A percentile compares a stretch with the other conserved stretches of the same genome.
These are phyloP conservation scores for Boletus sensibilis DNA, from an alignment of 768 basidiomycete species.

Conservation along the genomic window DNA sequence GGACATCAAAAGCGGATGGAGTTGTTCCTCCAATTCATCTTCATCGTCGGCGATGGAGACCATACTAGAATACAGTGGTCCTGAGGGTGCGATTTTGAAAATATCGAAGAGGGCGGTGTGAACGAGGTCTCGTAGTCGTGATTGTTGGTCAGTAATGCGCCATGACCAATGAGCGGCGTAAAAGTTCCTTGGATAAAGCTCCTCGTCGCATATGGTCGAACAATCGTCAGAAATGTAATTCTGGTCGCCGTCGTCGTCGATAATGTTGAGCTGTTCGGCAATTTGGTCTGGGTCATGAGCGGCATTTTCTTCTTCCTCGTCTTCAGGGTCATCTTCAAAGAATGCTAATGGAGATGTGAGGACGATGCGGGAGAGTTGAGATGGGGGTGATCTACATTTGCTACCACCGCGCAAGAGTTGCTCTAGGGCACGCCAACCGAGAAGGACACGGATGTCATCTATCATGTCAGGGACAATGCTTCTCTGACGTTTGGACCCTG, in stretches of 20 bases:
- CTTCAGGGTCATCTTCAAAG: conserved; percentile 21
- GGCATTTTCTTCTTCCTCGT: conserved; percentile 22
- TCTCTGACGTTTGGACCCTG: conserved; percentile 28
- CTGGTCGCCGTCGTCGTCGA: conserved; percentile 36
- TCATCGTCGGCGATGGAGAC: conserved; percentile 37
- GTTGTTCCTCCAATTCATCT: conserved; percentile 33
- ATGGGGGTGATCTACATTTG: conserved; percentile 32
- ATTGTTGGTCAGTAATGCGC: conserved; percentile 40
- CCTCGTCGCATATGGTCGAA: conserved; percentile 21
- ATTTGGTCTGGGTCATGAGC: not conserved
- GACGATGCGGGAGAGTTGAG: not conserved
- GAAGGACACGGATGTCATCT: conserved; percentile 50
- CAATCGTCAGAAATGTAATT: conserved; percentile 23
- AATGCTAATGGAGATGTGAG: not conserved
- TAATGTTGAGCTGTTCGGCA: conserved; percentile 4
- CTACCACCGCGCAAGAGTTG: conserved; percentile 55
- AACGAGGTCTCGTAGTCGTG: conserved; percentile 44
- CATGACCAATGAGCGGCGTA: conserved; percentile 55
- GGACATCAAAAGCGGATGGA: conserved; percentile 36
- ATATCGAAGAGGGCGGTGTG: conserved; percentile 42
- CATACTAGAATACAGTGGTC: conserved; percentile 45
- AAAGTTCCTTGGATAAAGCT: conserved; percentile 32
- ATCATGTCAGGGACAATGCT: conserved; percentile 51
- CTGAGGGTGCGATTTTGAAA: conserved; percentile 53
- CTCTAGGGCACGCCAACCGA: conserved; percentile 53